Evolutionary conservation across 306 rosid species (phyloP), one percentile per base, ranked within the genome.

Genomic region (Prunus mira): DNA sequence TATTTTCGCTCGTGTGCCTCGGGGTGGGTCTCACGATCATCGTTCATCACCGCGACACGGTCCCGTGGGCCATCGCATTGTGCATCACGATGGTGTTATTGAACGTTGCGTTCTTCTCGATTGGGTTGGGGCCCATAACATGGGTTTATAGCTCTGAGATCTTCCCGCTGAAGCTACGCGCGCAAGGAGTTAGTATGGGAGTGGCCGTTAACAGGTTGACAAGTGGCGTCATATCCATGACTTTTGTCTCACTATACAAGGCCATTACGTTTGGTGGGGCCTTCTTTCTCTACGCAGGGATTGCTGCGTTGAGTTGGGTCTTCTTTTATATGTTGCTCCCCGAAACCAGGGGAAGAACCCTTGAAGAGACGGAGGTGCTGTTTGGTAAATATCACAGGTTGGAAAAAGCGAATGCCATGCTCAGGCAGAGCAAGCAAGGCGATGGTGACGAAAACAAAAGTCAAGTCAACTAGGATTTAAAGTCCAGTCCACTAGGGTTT

Each of bases 61-160:
- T 83, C 0, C 79, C 8, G 28, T 91, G 97, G 97, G 97, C 95
- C 57, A 46, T 88, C 17, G 93, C 67, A 19, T 72, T 88, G 63
- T 74, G 88, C 79, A 81, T 89, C 2, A 66, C 88, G 0, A 82
- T 78, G 9, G 84, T 86, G 10, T 20, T 91, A 18, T 47, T 79
- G 2, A 82, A 46, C 55, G 91, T 85, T 1, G 97, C 90, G 0
- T 74, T 85, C 14, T 91, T 91, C 58, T 91, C 95, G 0, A 88
- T 91, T 1, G 97, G 93, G 20, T 74, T 87, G 43, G 95, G 95
- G 0, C 97, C 97, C 50, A 79, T 89, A 52, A 71, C 97, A 12
- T 82, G 91, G 91, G 93, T 89, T 3, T 91, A 91, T 54, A 83
- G 86, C 20, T 80, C 94, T 0, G 97, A 89, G 83, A 84, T 91